Percentiles rank a stretch among this genome's conserved stretches.
These are phyloP conservation scores for Aspergillus persii DNA, from an alignment of 2,329 filamentous ascomycete genomes.

Conservation along the genomic window DNA sequence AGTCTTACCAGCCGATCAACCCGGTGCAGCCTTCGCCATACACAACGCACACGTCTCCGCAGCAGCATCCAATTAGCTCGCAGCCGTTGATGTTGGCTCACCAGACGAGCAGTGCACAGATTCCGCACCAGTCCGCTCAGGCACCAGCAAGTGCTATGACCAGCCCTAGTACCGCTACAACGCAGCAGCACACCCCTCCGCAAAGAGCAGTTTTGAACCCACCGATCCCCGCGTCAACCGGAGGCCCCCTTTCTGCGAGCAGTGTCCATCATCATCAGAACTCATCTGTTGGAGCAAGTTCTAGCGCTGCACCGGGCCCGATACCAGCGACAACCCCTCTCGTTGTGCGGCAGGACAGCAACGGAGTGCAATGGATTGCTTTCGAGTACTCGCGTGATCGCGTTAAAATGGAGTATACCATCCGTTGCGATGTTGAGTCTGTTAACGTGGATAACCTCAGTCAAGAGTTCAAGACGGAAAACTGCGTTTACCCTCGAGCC, in stretches of 20 bases:
- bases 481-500: slow-evolving; percentile 94
- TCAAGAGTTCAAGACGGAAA: slow-evolving; percentile 92
- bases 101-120: slow-evolving; percentile 38
- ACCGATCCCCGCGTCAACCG: slow-evolving; percentile 47
- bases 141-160: slow-evolving; percentile 60
- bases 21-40: slow-evolving; percentile 57
- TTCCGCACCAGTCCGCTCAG: slow-evolving; percentile 40
- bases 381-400: slow-evolving; percentile 97
- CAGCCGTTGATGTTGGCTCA: slow-evolving; percentile 54
- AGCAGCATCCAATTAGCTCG: slow-evolving; percentile 56
- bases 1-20: slow-evolving; percentile 53
- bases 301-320: slow-evolving; percentile 89
- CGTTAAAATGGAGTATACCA: slow-evolving; percentile 99
- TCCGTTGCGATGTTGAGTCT: slow-evolving; percentile 95
- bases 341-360: slow-evolving; percentile 90
- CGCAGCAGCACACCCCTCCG: slow-evolving; percentile 34
- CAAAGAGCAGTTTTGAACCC: slow-evolving; percentile 38
- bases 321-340: slow-evolving; percentile 95
- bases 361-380: slow-evolving; percentile 97
- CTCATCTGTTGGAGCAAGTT: slow-evolving; percentile 64
- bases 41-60: slow-evolving; percentile 53
- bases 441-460: slow-evolving; percentile 84
- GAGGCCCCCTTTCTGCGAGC: slow-evolving; percentile 50
- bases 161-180: slow-evolving; percentile 54
- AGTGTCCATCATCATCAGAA: slow-evolving; percentile 28